Percentiles rank a stretch among this genome's conserved stretches.
Evolutionary conservation across 2,329 filamentous ascomycete genomes (phyloP).

Genomic region (Calonectria pseudoturangicola): DNA sequence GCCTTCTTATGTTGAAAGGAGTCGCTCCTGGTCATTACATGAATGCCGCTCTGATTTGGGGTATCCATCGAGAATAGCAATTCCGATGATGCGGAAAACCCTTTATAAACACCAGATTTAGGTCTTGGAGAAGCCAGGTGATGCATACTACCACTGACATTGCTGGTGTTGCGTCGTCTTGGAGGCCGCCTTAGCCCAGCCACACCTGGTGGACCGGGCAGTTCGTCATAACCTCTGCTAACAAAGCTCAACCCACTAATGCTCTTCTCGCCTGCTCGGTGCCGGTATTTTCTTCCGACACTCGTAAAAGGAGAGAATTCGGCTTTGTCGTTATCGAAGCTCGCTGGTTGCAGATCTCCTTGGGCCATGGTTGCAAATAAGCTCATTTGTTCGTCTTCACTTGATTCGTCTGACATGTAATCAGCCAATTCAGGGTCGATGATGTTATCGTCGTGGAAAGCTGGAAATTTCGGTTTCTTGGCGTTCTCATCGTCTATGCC

Average conservation of each 20-base stretch:
- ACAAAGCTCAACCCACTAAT: conserved; percentile 81
- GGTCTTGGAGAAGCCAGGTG: conserved; percentile 84
- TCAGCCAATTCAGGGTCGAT: conserved; percentile 97
- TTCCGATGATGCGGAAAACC: conserved; percentile 72
- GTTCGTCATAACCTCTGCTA: conserved; percentile 78
- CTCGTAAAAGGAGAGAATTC: conserved; percentile 84
- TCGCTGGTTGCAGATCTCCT: conserved; percentile 77
- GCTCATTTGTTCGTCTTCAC: conserved; percentile 92
- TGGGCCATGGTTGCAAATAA: conserved; percentile 86
- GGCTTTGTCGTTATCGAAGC: conserved; percentile 83
- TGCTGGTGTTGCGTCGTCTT: conserved; percentile 88
- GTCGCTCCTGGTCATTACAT: conserved; percentile 83
- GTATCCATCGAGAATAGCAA: conserved; percentile 69
- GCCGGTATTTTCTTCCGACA: conserved; percentile 83
- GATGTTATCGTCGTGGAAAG: conserved; percentile 99
- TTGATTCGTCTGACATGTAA: conserved; percentile 97
- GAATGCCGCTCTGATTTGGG: conserved; percentile 65
- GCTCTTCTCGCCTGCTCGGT: conserved; percentile 84
- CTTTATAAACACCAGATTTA: conserved; percentile 74
- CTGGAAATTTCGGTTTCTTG: conserved; percentile 82
- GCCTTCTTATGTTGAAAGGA: conserved; percentile 85
- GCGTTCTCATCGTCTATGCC: conserved; percentile 79
- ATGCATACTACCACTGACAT: conserved; percentile 81
- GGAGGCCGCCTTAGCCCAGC: conserved; percentile 77
- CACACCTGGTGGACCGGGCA: conserved; percentile 72